A percentile compares a stretch with the other conserved stretches of the same genome.
Evolutionary conservation across 108 stramenopile species (phyloP).

Genomic region (Poteriospumella lacustris): DNA sequence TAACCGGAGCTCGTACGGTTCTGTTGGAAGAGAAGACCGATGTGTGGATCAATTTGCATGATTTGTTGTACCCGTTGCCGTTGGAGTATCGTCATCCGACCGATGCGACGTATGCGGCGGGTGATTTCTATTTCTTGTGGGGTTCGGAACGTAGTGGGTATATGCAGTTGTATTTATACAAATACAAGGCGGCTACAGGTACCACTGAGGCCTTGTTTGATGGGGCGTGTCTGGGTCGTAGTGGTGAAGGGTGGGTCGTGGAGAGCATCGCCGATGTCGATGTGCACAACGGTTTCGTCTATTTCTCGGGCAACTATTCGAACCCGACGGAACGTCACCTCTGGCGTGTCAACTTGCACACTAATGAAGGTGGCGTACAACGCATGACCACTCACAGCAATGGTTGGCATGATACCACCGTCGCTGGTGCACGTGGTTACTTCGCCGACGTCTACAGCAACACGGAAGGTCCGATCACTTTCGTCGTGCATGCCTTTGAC

Average conservation of each 20-base stretch:
- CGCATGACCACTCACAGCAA: too few species aligned
- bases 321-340: constrained; percentile 72
- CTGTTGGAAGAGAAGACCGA: constrained; percentile 66
- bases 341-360: too few species aligned
- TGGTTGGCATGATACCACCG: too few species aligned
- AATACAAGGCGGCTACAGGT: constrained; percentile 52
- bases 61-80: constrained; percentile 55
- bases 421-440: too few species aligned
- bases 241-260: constrained; percentile 74
- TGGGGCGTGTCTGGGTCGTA: too few species aligned
- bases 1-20: constrained; percentile 41
- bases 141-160: constrained; percentile 73
- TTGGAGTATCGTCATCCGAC: not conserved
- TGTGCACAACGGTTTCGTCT: constrained; percentile 53
- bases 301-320: constrained; percentile 70
- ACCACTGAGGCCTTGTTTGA: too few species aligned
- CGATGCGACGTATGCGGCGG: not conserved
- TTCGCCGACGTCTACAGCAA: too few species aligned
- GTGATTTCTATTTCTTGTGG: constrained; percentile 71
- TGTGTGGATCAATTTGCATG: constrained; percentile 84
- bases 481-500: too few species aligned
- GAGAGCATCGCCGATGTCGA: constrained; percentile 69
- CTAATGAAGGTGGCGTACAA: too few species aligned
- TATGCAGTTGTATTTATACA: constrained; percentile 76
- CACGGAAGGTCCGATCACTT: too few species aligned